Percentiles rank a stretch among this genome's conserved stretches.
Conservation (phyloP, 2,329 filamentous ascomycete genomes). For the Periconia sp. region DNA sequence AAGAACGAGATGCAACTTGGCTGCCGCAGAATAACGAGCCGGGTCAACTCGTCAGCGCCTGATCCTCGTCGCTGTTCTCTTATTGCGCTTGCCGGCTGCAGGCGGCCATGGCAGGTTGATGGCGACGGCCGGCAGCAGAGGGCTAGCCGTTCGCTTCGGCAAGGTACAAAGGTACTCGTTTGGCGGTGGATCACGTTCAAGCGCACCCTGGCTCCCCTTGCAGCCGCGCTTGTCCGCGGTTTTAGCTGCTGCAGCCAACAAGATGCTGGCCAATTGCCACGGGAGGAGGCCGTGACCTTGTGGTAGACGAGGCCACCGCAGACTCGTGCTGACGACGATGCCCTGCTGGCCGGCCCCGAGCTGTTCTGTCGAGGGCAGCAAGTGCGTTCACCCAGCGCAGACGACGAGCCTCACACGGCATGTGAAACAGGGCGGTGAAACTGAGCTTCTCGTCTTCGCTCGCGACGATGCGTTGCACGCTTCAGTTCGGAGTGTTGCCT, state of each 20-base stretch:
- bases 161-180: conserved; percentile 45
- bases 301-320: no score
- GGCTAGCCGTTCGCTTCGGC: conserved; percentile 46
- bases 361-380: conserved; percentile 15
- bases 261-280: conserved; percentile 31
- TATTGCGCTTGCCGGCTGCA: no score
- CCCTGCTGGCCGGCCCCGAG: conserved; percentile 13
- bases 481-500: conserved; percentile 5
- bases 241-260: conserved; percentile 35
- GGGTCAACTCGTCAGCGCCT: no score
- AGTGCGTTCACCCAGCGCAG: conserved; percentile 18
- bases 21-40: no score
- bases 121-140: conserved; percentile 15
- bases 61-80: no score
- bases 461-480: conserved; percentile 20
- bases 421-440: conserved; percentile 40
- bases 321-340: conserved; percentile 26
- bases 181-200: conserved; percentile 40
- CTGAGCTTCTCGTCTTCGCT: conserved; percentile 13
- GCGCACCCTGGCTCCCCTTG: conserved; percentile 36
- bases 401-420: conserved; percentile 21
- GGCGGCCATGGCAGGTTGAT: conserved; percentile 16
- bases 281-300: conserved; percentile 23
- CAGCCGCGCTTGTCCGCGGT: conserved; percentile 37
- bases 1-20: no score